Evolutionary conservation across 2,329 filamentous ascomycete genomes (phyloP), one percentile per base, ranked within the genome.

Genomic region (Fusarium azukiicola): DNA sequence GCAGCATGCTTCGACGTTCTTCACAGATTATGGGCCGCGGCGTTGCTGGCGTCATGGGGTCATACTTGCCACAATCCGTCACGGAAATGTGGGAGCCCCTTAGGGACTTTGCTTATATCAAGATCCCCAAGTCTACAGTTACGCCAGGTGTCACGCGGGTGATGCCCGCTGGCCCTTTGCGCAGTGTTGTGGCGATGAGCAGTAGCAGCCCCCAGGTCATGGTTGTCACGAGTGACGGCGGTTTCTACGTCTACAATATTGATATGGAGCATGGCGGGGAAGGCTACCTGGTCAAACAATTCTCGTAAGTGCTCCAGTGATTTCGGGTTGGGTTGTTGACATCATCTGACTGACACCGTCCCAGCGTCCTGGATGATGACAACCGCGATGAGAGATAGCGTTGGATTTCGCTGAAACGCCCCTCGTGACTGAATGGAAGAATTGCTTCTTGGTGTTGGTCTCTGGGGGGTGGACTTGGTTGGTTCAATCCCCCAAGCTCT

Each of bases 11-110:
- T 44, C 94, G 98, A n/a, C 94, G 97, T 38, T 99, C 98, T 8
- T 99, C 97, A 8, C 97, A 99, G 85, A 96, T 97, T 73, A 97
- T 99, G 86, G 96, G 97, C 50, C 97, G 96, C 77, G 96, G 95
- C 36, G 95, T 99, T 74, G 97, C 96, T 23, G 96, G 96, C 9
- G 96, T 96, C 12, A 95, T 99, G 44, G 97, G 97, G 8, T 97
- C 96, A 1, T 99, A 99, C 85, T 90, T 99, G 4, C 98, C 98
- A 0, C 96, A 96, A 83, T 97, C 97, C 3, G 97, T 99, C 8
- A 97, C 97, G 2, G 97, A 99, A 87, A 99, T 99, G 92, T 99
- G 97, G 97, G 98, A 99, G 84, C 98, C 98, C 1, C 90, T 95
- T 74, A 93, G 98, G 71, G 98, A 99, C 87, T 99, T 99, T 88